Evolutionary conservation across 1,139 yeast genomes (phyloP).

Genomic region (Keqinozyma sinolaborantium): DNA sequence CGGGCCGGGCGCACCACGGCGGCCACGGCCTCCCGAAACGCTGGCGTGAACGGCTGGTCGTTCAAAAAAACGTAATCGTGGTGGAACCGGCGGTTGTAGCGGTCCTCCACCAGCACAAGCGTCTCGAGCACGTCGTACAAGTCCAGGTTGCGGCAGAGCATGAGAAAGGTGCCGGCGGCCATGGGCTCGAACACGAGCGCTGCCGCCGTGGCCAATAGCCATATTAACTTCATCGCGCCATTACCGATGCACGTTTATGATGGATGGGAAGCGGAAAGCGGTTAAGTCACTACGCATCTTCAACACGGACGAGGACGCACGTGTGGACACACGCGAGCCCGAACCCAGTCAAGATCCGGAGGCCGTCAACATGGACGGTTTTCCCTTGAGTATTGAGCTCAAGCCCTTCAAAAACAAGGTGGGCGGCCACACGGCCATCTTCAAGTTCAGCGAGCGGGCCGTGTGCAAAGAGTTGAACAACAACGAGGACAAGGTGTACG

Average conservation of each 20-base stretch:
- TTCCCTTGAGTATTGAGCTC: background rate
- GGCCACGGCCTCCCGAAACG: conserved; percentile 20
- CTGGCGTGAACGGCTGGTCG: conserved; percentile 42
- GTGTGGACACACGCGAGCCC: background rate
- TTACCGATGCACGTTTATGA: background rate
- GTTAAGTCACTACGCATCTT: background rate
- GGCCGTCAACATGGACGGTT: background rate
- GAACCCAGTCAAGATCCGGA: background rate
- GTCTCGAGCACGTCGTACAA: conserved; percentile 55
- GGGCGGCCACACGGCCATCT: conserved; percentile 98
- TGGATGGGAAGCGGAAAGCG: background rate
- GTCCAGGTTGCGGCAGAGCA: conserved; percentile 71
- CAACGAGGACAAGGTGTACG: conserved; percentile 89
- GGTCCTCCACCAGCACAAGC: conserved; percentile 62
- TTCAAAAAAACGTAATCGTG: conserved; percentile 78
- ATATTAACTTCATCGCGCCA: background rate
- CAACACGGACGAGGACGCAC: background rate
- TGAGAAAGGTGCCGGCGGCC: conserved; percentile 67
- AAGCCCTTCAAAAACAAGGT: conserved; percentile 55
- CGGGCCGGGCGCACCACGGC: conserved; percentile 18
- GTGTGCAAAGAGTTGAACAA: conserved; percentile 94
- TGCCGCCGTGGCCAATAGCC: no score
- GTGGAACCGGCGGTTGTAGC: conserved; percentile 58
- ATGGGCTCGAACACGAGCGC: no score
- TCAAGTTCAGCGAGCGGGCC: conserved; percentile 84